Percentiles rank a stretch among this genome's conserved stretches.
phyloP scores from a whole-genome alignment of 805 yeast species.

The Tetrapisispora arboricola region DNA sequence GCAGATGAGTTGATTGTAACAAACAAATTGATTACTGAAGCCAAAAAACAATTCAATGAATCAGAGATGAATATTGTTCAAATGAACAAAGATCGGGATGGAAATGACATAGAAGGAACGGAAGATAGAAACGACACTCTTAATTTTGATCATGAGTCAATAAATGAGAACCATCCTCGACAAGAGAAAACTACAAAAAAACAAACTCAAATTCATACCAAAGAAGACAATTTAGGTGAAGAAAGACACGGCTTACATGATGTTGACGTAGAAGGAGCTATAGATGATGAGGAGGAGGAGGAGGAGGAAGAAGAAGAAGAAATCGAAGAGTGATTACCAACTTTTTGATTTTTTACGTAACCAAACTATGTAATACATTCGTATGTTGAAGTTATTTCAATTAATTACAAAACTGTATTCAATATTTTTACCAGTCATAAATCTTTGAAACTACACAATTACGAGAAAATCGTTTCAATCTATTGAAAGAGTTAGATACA shows the following conservation, averaged over 20 bases:
- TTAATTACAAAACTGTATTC: no score
- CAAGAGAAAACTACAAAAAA: not conserved
- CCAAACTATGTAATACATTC: no score
- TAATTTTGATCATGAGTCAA: not conserved
- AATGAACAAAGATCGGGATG: not conserved
- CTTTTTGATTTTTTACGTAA: no score
- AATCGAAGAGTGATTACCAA: conserved; percentile 8
- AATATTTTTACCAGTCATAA: no score
- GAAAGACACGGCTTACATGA: conserved; percentile 13
- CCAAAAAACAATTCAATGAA: conserved; percentile 57
- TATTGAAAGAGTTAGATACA: no score
- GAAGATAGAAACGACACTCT: not conserved
- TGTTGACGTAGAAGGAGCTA: conserved; percentile 25
- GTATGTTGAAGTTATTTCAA: no score
- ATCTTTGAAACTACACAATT: no score
- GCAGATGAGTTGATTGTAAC: conserved; percentile 51
- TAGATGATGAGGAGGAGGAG: conserved; percentile 16
- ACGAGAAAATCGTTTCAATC: no score
- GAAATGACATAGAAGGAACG: not conserved
- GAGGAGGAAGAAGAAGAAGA: conserved; percentile 10
- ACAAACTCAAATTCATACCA: not conserved
- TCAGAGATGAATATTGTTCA: conserved; percentile 31
- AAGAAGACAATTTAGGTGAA: not conserved
- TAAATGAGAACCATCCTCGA: no score
- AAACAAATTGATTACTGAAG: conserved; percentile 53